A percentile compares a stretch with the other conserved stretches of the same genome.
These are phyloP conservation scores for Glebionis coronaria DNA, from an alignment of 129 eudicot genomes.

Conservation along the genomic window DNA sequence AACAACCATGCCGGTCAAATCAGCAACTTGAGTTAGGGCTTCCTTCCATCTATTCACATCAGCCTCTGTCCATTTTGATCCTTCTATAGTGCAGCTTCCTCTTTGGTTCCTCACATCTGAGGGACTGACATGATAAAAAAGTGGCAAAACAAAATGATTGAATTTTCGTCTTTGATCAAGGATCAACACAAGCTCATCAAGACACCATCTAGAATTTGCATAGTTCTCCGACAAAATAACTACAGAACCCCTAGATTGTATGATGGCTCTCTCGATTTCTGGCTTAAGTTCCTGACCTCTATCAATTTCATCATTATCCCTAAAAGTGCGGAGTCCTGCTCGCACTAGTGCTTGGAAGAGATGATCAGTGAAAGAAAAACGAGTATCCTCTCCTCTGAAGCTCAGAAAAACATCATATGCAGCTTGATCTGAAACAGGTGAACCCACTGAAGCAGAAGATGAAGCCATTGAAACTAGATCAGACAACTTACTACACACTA, in stretches of 20 bases:
- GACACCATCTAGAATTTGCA: slow-evolving; percentile 7
- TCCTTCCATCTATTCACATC: slow-evolving; percentile 8
- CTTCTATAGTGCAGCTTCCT: background rate
- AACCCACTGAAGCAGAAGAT: background rate
- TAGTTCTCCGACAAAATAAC: slow-evolving; percentile 2
- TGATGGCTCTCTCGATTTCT: background rate
- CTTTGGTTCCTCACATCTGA: slow-evolving; percentile 14
- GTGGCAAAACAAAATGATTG: background rate
- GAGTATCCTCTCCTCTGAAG: slow-evolving; percentile 4
- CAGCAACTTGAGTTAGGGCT: slow-evolving; percentile 11
- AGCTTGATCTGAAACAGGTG: background rate
- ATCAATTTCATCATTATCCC: slow-evolving; percentile 1
- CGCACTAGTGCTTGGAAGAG: background rate
- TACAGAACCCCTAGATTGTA: background rate
- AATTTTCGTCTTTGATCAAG: background rate
- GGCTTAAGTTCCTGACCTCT: slow-evolving; percentile 2
- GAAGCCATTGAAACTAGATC: slow-evolving; percentile 3
- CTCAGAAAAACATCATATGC: slow-evolving; percentile 3
- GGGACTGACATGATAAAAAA: slow-evolving; percentile 21
- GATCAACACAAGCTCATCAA: slow-evolving; percentile 25
- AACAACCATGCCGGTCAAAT: slow-evolving; percentile 4
- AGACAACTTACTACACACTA: background rate
- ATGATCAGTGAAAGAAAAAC: slow-evolving; percentile 5
- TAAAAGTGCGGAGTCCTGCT: background rate
- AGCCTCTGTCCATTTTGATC: slow-evolving; percentile 11